Evolutionary conservation across 2,329 filamentous ascomycete species (phyloP).

Genomic region (Parascedosporium putredinis): DNA sequence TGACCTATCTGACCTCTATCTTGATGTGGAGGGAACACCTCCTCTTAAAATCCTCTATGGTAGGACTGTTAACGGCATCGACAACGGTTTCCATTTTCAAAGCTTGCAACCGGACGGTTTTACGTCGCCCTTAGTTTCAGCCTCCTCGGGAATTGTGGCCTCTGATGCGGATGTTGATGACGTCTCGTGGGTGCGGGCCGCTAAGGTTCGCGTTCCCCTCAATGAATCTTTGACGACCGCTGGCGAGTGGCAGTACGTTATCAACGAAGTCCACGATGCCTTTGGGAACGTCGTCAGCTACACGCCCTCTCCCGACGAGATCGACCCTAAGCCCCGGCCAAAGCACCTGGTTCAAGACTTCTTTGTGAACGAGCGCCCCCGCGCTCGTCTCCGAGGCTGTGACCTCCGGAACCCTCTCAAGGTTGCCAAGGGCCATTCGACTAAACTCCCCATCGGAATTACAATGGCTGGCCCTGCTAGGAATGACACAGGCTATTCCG

Average conservation of each 20-base stretch:
- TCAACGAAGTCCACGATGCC: constrained; percentile 86
- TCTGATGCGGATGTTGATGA: constrained; percentile 52
- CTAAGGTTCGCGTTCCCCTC: constrained; percentile 67
- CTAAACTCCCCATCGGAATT: constrained; percentile 59
- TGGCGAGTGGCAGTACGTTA: constrained; percentile 79
- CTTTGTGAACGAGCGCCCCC: constrained; percentile 76
- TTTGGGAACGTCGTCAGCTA: constrained; percentile 82
- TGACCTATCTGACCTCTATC: constrained; percentile 73
- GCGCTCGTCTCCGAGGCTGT: constrained; percentile 60
- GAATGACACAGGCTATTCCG: constrained; percentile 55
- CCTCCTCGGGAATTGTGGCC: constrained; percentile 49
- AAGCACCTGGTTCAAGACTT: constrained; percentile 66
- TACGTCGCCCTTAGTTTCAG: constrained; percentile 62
- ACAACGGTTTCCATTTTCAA: constrained; percentile 81
- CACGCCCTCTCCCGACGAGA: constrained; percentile 53
- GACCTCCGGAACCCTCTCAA: constrained; percentile 72
- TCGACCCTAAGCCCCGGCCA: constrained; percentile 48
- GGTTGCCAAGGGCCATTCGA: constrained; percentile 63
- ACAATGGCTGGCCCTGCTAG: constrained; percentile 39
- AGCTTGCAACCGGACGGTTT: constrained; percentile 86
- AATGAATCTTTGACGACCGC: constrained; percentile 78
- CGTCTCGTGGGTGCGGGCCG: constrained; percentile 68
- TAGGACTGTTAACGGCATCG: constrained; percentile 71
- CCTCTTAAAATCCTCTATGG: constrained; percentile 91
- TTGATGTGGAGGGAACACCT: constrained; percentile 80